Evolutionary conservation across 352 stramenopile species (phyloP).

Genomic region (Globisporangium recalcitrans): DNA sequence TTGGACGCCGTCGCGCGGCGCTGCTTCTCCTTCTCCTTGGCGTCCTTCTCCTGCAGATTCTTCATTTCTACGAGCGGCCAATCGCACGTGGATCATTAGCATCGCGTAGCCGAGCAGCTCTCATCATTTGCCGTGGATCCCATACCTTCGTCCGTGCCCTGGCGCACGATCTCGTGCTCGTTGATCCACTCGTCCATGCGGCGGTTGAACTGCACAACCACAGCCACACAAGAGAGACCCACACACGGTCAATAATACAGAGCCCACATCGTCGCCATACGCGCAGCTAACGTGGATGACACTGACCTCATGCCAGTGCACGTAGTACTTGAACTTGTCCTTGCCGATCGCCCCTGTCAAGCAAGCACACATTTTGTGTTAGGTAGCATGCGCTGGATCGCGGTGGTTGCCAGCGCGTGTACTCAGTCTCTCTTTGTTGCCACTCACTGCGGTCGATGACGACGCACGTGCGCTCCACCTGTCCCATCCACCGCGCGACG

Average conservation of each 20-base stretch:
- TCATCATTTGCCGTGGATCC: neutral
- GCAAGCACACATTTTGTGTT: neutral
- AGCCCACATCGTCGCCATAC: neutral
- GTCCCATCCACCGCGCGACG: conserved; percentile 68
- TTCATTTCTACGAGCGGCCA: conserved; percentile 34
- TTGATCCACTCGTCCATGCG: conserved; percentile 89
- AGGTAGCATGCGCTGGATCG: neutral
- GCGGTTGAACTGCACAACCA: conserved; percentile 61
- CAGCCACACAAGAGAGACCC: neutral
- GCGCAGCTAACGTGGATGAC: too few species aligned
- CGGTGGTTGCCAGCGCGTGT: too few species aligned
- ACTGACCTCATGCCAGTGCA: conserved; percentile 78
- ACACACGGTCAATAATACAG: neutral
- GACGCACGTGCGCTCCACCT: conserved; percentile 72
- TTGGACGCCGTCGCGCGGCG: conserved; percentile 20
- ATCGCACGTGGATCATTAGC: neutral
- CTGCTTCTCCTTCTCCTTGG: conserved; percentile 64
- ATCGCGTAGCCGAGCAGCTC: neutral
- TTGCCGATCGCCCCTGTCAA: conserved; percentile 38
- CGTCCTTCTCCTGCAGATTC: conserved; percentile 69
- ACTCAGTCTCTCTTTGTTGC: neutral
- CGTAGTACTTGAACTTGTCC: conserved; percentile 80
- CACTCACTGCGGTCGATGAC: conserved; percentile 73
- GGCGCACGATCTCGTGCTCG: conserved; percentile 69
- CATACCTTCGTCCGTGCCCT: conserved; percentile 56